Evolutionary conservation across 148 eudicot genomes (phyloP).

Genomic region (Rhododendron mucronatum): DNA sequence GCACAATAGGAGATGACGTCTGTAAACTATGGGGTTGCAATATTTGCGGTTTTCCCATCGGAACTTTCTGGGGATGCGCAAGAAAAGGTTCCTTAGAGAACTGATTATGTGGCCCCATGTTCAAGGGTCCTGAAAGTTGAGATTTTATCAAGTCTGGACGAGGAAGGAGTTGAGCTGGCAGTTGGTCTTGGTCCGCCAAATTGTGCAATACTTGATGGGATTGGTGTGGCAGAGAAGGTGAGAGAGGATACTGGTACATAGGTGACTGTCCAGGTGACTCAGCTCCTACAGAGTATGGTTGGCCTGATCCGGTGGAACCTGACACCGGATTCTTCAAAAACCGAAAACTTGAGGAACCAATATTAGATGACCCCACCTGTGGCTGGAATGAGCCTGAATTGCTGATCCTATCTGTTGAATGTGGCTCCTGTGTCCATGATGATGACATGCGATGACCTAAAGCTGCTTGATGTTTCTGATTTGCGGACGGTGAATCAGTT

Average conservation of each 20-base stretch:
- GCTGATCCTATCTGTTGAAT: conserved; percentile 25
- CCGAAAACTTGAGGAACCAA: conserved; percentile 24
- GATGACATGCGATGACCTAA: conserved; percentile 40
- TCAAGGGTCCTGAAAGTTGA: conserved; percentile 26
- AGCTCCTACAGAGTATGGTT: conserved; percentile 24
- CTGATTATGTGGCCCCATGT: conserved; percentile 28
- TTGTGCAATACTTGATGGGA: conserved; percentile 32
- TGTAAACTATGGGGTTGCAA: conserved; percentile 29
- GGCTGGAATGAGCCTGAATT: conserved; percentile 30
- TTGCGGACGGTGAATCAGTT: conserved; percentile 37
- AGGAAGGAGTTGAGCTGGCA: conserved; percentile 26
- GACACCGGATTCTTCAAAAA: conserved; percentile 20
- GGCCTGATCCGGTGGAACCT: conserved; percentile 38
- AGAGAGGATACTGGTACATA: conserved; percentile 36
- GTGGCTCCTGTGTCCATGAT: conserved; percentile 40
- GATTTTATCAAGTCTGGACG: conserved; percentile 46
- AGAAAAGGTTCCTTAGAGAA: conserved; percentile 31
- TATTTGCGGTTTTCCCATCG: conserved; percentile 29
- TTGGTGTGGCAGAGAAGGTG: conserved; percentile 33
- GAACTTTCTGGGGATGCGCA: conserved; percentile 24
- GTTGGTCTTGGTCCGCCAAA: conserved; percentile 40
- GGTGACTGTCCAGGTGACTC: conserved; percentile 34
- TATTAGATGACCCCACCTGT: conserved; percentile 27
- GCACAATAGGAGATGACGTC: conserved; percentile 21
- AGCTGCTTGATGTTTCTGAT: conserved; percentile 39